phyloP scores from a whole-genome alignment of 129 eudicot species.

The Centaurea solstitialis region DNA sequence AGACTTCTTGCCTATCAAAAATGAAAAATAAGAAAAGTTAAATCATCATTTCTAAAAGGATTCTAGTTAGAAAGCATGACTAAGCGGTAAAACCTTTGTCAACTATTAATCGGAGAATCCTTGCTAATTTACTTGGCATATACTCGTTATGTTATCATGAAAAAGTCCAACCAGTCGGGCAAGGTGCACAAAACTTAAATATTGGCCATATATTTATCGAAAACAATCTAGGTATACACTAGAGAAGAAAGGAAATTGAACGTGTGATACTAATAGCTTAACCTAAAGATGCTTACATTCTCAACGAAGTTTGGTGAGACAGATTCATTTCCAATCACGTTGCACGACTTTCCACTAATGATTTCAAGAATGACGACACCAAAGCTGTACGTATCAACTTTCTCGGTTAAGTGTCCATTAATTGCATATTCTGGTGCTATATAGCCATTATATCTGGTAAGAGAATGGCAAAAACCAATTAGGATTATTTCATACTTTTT shows the following conservation, averaged over 20 bases:
- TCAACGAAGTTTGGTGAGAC: conserved; percentile 48
- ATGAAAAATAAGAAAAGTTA: not conserved
- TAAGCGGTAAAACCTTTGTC: too few species aligned
- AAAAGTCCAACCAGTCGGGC: not conserved
- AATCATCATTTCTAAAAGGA: not conserved
- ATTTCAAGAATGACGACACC: conserved; percentile 63
- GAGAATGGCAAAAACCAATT: not conserved
- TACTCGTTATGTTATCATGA: not conserved
- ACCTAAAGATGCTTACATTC: conserved; percentile 32
- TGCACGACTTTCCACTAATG: conserved; percentile 55
- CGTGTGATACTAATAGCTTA: not conserved
- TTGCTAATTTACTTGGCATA: too few species aligned
- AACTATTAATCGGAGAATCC: too few species aligned
- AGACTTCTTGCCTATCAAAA: conserved; percentile 50
- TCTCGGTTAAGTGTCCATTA: conserved; percentile 63
- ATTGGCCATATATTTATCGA: not conserved
- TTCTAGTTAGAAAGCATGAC: too few species aligned
- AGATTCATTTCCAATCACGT: conserved; percentile 9
- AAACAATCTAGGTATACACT: not conserved
- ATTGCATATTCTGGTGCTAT: conserved; percentile 64
- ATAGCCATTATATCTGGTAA: conserved; percentile 40
- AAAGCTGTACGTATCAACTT: conserved; percentile 63
- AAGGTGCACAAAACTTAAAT: not conserved
- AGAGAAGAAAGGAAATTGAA: not conserved
- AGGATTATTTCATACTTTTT: not conserved